Base-by-base conservation (phyloP, 202 grass and related monocot genomes). In the Panicum virgatum region DNA sequence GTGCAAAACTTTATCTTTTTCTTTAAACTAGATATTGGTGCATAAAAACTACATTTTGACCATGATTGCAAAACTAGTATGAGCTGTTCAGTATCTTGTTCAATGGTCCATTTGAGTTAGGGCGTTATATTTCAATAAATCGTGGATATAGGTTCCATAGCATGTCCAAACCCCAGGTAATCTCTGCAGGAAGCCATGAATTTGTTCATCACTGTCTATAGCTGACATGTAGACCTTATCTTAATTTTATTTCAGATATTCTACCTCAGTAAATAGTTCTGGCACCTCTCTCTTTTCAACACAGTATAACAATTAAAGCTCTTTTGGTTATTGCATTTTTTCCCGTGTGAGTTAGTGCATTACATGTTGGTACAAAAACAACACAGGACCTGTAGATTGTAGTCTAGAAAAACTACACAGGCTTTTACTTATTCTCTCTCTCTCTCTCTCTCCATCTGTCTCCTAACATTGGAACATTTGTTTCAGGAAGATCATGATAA, bases 401-500 rank as follows among this genome's bases (percentile, higher is more conserved):
- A 40, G 10, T 19, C 15, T 13, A 13, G 40, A 12, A 45, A 13
- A 45, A 45, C 11, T 45, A 14, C 10, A 12, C 12, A 45, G 12
- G 12, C 43, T 12, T 43, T 34, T 34, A 34, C 32, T 34, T 34
- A 34, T n/a, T n/a, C n/a, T n/a, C n/a, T n/a, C n/a, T n/a, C n/a
- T n/a, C n/a, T n/a, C n/a, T n/a, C n/a, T 30, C 30, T 30, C 30
- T 5, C 32, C 32, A 30, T 56, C 20, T 22, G n/a, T 23, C 46
- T 78, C 20, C 63, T 79, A 50, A 85, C 14, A 60, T 18, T 3
- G 23, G 57, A 59, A 37, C 59, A 27, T 73, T 87, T 26, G 37
- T 65, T 65, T 72, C 87, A 95, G 93, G 87, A 95, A 90, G 90
- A 95, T 56, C 87, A 16, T 45, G 89, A 92, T 64, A 95, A 95